Base-by-base conservation (phyloP, 169 alveolate genomes). In the Theileria orientalis region DNA sequence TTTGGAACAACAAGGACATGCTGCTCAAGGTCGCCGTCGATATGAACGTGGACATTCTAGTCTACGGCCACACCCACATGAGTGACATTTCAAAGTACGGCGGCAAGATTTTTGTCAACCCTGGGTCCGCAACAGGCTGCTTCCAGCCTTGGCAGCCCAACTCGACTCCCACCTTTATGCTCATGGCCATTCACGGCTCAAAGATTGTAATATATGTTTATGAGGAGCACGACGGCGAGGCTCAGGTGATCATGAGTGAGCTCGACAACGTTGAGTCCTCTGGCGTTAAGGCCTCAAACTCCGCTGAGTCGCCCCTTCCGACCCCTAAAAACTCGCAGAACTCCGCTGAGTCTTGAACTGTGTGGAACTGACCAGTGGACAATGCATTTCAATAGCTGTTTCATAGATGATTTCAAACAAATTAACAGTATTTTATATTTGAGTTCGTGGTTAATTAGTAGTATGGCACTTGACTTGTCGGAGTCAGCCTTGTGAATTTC, bases 101-200 rank as follows among this genome's bases (percentile, higher is more conserved):
- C 64, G 97, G 96, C 33, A 96, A 95, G 87, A 92, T 93, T 74
- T 93, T 94, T 69, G 90, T 96, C 54, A 96, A 95, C 85, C 99
- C 99, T 14, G 98, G 98, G 2, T 84, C 97, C 25, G 96, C 95
- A 21, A 94, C 98, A 25, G 99, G 99, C 3, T 95, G 97, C 30
- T 95, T 92, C 77, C 94, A 94, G 56, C 94, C 96, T 29, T 83
- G 94, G 94, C 57, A 84, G 33, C 83, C 92, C 29, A 73, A 90
- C 14, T 75, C 92, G 19, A 83, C 73, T 9, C 94, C 94, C 13
- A 85, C 91, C 51, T 90, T 90, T 74, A 85, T 90, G 87, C 62
- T 90, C 54, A 85, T 90, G 92, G 94, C 94, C 19, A 72, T 90
- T 32, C 90, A 84, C 29, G 87, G 90, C 33, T 75, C 73, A 7